Conservation (phyloP, 495 filamentous ascomycete species). For the Cenococcum geophilum region DNA sequence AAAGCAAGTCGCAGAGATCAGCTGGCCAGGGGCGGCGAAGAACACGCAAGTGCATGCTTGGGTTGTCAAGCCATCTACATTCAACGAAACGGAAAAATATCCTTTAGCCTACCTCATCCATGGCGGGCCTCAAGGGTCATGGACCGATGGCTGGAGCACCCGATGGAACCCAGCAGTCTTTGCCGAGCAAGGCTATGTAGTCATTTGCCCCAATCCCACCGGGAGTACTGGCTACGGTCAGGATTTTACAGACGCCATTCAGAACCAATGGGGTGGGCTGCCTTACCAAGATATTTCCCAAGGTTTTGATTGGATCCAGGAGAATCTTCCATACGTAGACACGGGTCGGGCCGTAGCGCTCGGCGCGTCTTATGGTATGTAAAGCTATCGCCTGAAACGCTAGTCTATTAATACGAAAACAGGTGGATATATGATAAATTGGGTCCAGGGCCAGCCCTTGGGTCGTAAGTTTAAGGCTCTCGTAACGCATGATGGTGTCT, state of each 20-base stretch:
- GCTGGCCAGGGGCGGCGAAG: slow-evolving; percentile 33
- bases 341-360: slow-evolving; percentile 69
- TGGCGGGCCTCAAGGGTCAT: slow-evolving; percentile 81
- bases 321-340: slow-evolving; percentile 69
- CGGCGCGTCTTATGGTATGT: slow-evolving; percentile 62
- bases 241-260: slow-evolving; percentile 68
- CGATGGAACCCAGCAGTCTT: slow-evolving; percentile 90
- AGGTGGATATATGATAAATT: slow-evolving; percentile 84
- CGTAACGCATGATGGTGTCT: slow-evolving; percentile 87
- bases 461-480: slow-evolving; percentile 82
- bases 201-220: slow-evolving; percentile 82
- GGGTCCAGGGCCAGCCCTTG: slow-evolving; percentile 63
- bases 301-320: slow-evolving; percentile 68
- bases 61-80: slow-evolving; percentile 73
- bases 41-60: slow-evolving; percentile 44
- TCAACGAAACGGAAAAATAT: slow-evolving; percentile 66
- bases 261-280: slow-evolving; percentile 67
- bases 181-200: slow-evolving; percentile 86
- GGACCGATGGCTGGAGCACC: slow-evolving; percentile 78
- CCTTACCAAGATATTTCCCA: slow-evolving; percentile 78
- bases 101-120: slow-evolving; percentile 81
- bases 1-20: slow-evolving; percentile 43
- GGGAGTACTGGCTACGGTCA: slow-evolving; percentile 84
- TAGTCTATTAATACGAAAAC: neutral
- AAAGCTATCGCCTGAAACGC: neutral